Base-by-base conservation (phyloP, 371 early-diverging fungal species). In the Saksenaea oblongispora region DNA sequence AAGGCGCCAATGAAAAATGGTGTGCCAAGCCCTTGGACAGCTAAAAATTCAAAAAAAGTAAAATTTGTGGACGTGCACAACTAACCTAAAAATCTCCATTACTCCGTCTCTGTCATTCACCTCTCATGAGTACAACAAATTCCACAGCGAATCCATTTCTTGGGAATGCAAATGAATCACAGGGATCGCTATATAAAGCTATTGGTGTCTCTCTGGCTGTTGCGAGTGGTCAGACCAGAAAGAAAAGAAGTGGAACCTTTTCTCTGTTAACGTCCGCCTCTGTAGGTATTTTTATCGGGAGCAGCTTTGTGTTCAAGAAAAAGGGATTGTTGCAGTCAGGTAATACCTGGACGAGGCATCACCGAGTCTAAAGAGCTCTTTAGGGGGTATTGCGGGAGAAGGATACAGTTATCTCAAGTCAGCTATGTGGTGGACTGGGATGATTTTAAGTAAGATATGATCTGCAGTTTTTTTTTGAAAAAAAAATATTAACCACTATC, bases 401-500 rank as follows among this genome's bases (percentile, higher is more conserved):
- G 87, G 88, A 8, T 89, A 95, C 65, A 82, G 79, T 18, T 97
- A 95, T 70, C 79, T 96, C 27, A 87, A 87, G 65, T 93, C 91
- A 64, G 62, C 81, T n/a, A 84, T 93, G 64, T 97, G 98, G 98
- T 97, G 98, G 98, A 74, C 86, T 41, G 98, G 98, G 41, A 95
- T 95, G 93, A 74, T 82, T 17, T 67, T 89, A 61, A 89, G 89
- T 87, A 84, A 70, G 80, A n/a, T n/a, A n/a, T n/a, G n/a, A n/a
- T n/a, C n/a, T n/a, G n/a, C n/a, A n/a, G n/a, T n/a, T n/a, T n/a
- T n/a, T n/a, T n/a, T n/a, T n/a, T n/a, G n/a, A n/a, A n/a, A n/a
- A n/a, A n/a, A n/a, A n/a, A n/a, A n/a, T n/a, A n/a, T n/a, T n/a
- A n/a, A n/a, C n/a, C n/a, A n/a, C n/a, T n/a, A n/a, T n/a, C n/a